These are phyloP conservation scores for Hyphopichia pseudoburtonii DNA, from an alignment of 1,139 yeast genomes.

Conservation along the genomic window DNA sequence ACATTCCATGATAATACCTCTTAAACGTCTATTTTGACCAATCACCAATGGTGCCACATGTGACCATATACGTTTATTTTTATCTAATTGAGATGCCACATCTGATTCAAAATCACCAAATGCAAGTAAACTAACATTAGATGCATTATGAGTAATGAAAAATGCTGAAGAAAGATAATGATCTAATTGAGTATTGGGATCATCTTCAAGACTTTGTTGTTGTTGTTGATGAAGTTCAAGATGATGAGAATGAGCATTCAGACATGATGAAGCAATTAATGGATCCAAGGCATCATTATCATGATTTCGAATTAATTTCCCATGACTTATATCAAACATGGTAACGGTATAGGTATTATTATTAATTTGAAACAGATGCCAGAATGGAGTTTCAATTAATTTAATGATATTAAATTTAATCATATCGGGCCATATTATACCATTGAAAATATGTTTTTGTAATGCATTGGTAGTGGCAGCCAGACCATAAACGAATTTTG, in stretches of 20 bases:
- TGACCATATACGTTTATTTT: slow-evolving; percentile 58
- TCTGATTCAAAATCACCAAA: slow-evolving; percentile 89
- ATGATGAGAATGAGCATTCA: not conserved
- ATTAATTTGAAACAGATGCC: slow-evolving; percentile 14
- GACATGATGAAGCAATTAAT: not conserved
- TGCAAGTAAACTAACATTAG: slow-evolving; percentile 44
- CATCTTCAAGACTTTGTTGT: not conserved
- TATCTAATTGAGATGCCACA: slow-evolving; percentile 35
- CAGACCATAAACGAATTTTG: slow-evolving; percentile 55
- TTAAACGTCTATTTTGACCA: slow-evolving; percentile 28
- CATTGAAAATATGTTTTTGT: slow-evolving; percentile 64
- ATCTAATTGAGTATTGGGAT: slow-evolving; percentile 1
- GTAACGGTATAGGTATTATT: slow-evolving; percentile 22
- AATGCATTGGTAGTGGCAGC: slow-evolving; percentile 53
- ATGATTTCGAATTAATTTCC: slow-evolving; percentile 18
- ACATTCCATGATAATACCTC: slow-evolving; percentile 73
- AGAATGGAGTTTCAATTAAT: slow-evolving; percentile 19
- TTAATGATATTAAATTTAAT: slow-evolving; percentile 34
- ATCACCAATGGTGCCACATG: slow-evolving; percentile 48
- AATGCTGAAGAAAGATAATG: slow-evolving; percentile 49
- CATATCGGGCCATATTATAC: slow-evolving; percentile 77
- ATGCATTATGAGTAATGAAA: slow-evolving; percentile 38
- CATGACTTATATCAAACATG: slow-evolving; percentile 43
- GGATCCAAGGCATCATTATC: not conserved
- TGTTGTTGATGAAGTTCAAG: not conserved